Evolutionary conservation across 192 early-diverging fungal genomes (phyloP).

Genomic region (Backusella liffmaniae): DNA sequence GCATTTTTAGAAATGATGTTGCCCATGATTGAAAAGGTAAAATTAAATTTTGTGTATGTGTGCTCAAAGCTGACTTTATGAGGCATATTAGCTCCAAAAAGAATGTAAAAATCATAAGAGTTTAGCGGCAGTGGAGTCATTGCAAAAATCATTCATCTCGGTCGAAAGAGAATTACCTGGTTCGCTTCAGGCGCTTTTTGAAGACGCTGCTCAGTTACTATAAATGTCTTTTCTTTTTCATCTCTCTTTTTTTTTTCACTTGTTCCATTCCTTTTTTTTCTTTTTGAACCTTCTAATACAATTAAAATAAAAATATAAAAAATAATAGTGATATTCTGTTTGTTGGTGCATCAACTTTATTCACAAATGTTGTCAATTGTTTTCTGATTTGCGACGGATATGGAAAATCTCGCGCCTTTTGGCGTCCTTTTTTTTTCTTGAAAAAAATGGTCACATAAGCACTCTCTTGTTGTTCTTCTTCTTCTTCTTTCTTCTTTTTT

Average conservation of each 20-base stretch:
- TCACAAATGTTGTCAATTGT: no score
- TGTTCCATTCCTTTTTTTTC: not conserved
- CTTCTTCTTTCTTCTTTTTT: no score
- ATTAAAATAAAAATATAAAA: no score
- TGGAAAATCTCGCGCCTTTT: no score
- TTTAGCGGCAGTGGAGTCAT: constrained; percentile 39
- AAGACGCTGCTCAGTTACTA: constrained; percentile 24
- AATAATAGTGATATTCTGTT: no score
- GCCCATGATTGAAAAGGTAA: constrained; percentile 8
- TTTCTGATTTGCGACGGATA: no score
- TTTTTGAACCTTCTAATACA: no score
- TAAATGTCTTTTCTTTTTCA: not conserved
- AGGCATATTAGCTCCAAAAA: constrained; percentile 27
- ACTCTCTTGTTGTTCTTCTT: no score
- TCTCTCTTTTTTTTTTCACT: not conserved
- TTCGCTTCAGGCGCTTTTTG: constrained; percentile 35
- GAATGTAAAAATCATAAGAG: constrained; percentile 30
- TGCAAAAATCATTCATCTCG: constrained; percentile 39
- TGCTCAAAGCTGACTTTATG: not conserved
- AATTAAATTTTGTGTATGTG: not conserved
- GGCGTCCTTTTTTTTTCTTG: no score
- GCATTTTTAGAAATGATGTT: constrained; percentile 4
- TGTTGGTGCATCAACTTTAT: no score
- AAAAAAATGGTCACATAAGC: no score
- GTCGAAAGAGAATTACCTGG: constrained; percentile 46